phyloP scores from a whole-genome alignment of 2,329 filamentous ascomycete genomes.

The Cladosporium oxysporum region DNA sequence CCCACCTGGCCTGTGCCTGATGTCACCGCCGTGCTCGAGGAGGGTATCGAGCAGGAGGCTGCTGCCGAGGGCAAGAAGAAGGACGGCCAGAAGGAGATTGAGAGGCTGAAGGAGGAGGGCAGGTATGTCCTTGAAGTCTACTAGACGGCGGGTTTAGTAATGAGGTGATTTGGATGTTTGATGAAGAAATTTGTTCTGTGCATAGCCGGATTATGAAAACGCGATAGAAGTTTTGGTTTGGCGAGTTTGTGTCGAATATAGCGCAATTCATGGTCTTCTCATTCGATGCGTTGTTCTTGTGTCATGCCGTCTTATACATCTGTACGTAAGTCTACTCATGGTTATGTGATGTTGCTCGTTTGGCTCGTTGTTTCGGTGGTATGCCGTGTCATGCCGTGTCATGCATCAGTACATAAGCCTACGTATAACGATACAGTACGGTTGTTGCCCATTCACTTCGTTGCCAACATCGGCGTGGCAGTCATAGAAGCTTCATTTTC shows the following conservation, averaged over 20 bases:
- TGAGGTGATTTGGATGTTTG: not conserved
- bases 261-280: not conserved
- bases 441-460: no score
- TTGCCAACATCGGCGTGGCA: not conserved
- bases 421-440: no score
- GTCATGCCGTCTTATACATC: not conserved
- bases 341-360: not conserved
- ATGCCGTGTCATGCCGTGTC: no score
- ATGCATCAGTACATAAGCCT: no score
- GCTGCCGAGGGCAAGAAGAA: constrained; percentile 74
- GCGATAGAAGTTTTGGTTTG: not conserved
- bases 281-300: not conserved
- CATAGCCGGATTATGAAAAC: not conserved
- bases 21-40: constrained; percentile 89
- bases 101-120: constrained; percentile 91
- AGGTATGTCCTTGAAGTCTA: constrained; percentile 97
- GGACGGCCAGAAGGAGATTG: constrained; percentile 86
- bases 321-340: no score
- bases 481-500: not conserved
- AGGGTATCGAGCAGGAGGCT: constrained; percentile 80
- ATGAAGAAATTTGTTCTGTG: not conserved
- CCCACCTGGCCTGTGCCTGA: constrained; percentile 98
- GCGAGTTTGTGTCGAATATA: not conserved
- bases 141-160: constrained; percentile 46
- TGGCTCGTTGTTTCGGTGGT: not conserved